Evolutionary conservation across 257 asterid genomes (phyloP).

Genomic region (Solanum corneliomulleri): DNA sequence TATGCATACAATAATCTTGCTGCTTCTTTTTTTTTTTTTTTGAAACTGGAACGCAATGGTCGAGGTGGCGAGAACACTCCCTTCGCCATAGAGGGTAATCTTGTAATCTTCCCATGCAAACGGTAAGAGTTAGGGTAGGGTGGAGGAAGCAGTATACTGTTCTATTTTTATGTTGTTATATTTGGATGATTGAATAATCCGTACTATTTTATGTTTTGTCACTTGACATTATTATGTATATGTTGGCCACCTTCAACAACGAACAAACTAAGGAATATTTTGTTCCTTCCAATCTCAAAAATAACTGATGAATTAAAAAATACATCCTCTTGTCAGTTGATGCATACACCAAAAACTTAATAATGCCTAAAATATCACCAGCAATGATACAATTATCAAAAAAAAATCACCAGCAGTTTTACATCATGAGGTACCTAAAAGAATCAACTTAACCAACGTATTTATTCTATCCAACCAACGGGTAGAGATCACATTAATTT

Average conservation of each 20-base stretch:
- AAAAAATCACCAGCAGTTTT: not conserved
- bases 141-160: not conserved
- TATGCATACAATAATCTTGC: not conserved
- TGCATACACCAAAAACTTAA: not conserved
- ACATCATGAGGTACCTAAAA: not conserved
- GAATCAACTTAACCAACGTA: not conserved
- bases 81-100: not conserved
- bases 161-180: not conserved
- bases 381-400: not conserved
- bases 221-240: not conserved
- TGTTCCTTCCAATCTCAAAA: not conserved
- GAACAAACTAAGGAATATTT: not conserved
- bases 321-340: not conserved
- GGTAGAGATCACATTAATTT: not conserved
- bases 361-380: not conserved
- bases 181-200: not conserved
- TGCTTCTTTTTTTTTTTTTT: not conserved
- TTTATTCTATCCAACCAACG: not conserved
- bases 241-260: not conserved
- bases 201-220: not conserved
- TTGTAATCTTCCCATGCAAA: not conserved
- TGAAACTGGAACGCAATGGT: not conserved
- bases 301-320: not conserved
- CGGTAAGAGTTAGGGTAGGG: not conserved
- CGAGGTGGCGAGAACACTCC: not conserved